phyloP scores from a whole-genome alignment of 768 basidiomycete species.

The Kwoniella dejecticola region DNA sequence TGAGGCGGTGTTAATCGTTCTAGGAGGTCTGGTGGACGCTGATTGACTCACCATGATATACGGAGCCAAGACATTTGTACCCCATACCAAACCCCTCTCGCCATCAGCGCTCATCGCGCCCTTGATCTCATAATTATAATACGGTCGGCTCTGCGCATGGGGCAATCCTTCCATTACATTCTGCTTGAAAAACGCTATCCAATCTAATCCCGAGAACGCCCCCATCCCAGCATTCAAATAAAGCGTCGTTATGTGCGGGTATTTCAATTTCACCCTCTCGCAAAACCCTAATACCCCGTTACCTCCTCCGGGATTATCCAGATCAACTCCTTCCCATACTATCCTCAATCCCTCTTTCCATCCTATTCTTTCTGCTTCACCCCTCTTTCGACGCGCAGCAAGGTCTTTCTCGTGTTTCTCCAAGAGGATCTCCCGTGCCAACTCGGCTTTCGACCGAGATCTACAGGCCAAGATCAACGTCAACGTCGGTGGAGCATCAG shows the following conservation, averaged over 20 bases:
- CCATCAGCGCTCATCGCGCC: conserved; percentile 54
- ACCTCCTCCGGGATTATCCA: conserved; percentile 41
- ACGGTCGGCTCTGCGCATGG: conserved; percentile 41
- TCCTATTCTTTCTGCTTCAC: conserved; percentile 33
- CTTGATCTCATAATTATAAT: conserved; percentile 41
- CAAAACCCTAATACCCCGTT: conserved; percentile 48
- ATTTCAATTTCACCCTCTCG: conserved; percentile 45
- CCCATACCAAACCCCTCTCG: conserved; percentile 47
- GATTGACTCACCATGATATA: conserved; percentile 53
- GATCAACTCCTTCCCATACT: conserved; percentile 50
- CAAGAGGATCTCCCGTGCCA: conserved; percentile 37
- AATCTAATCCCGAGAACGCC: conserved; percentile 41
- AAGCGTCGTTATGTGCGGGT: conserved; percentile 54
- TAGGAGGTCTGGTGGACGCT: too few relatives aligned
- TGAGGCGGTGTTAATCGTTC: too few relatives aligned
- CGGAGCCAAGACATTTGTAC: conserved; percentile 47
- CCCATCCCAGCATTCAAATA: conserved; percentile 55
- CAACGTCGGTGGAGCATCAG: conserved; percentile 31
- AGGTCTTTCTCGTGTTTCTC: conserved; percentile 36
- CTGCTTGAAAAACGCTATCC: conserved; percentile 37
- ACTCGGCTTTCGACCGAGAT: conserved; percentile 37
- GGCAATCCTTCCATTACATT: conserved; percentile 34
- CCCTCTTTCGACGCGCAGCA: conserved; percentile 26
- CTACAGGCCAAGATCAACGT: conserved; percentile 56
- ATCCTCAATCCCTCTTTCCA: conserved; percentile 51